Evolutionary conservation across 176 grass and related monocot genomes (phyloP).

Genomic region (Aegilops umbellulata): DNA sequence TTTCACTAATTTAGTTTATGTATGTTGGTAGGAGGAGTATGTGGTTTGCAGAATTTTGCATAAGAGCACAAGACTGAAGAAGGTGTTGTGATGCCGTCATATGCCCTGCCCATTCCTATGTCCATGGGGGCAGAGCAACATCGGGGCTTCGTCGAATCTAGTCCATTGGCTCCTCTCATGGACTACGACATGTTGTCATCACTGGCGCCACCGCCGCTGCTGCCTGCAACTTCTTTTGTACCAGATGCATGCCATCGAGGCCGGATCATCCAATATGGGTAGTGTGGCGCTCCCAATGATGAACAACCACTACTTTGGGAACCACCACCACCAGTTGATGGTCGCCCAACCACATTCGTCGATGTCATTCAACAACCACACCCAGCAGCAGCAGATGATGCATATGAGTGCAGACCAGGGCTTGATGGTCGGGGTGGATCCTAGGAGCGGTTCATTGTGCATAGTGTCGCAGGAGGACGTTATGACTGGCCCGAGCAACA

Average conservation of each 20-base stretch:
- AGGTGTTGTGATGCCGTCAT: neutral
- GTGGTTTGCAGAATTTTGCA: slow-evolving; percentile 55
- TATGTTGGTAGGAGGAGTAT: slow-evolving; percentile 46
- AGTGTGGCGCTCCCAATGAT: neutral
- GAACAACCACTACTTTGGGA: neutral
- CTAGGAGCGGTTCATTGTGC: neutral
- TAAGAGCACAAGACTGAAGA: slow-evolving; percentile 42
- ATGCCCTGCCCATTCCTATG: neutral
- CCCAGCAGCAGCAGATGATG: neutral
- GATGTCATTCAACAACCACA: neutral
- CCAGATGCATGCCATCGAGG: neutral
- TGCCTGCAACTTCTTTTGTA: neutral
- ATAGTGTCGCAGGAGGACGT: slow-evolving; percentile 32
- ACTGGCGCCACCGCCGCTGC: neutral
- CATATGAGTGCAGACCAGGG: neutral
- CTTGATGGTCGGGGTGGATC: neutral
- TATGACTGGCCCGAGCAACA: neutral
- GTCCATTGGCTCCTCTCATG: neutral
- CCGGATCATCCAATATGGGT: neutral
- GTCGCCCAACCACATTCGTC: neutral
- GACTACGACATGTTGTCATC: neutral
- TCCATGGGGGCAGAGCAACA: neutral
- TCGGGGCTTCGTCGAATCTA: neutral
- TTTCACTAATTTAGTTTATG: neutral
- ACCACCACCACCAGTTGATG: neutral